Conservation (phyloP, 768 basidiomycete genomes). For the Hygrophorus russula region DNA sequence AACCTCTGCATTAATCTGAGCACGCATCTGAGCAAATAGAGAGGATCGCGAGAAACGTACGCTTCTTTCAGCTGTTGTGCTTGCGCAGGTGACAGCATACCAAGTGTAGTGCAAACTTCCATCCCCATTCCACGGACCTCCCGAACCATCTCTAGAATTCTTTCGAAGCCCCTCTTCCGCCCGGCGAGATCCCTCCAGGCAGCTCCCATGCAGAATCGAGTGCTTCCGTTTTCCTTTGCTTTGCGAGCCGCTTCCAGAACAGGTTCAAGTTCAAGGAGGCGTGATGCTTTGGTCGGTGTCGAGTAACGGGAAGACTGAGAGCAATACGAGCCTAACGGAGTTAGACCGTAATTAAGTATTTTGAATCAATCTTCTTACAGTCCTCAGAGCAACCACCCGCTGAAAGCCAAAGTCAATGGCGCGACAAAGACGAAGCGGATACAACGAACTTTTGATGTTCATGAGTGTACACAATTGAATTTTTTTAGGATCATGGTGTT, state of each 20-base stretch:
- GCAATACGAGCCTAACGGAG: constrained; percentile 76
- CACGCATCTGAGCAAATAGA: constrained; percentile 7
- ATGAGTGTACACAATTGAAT: constrained; percentile 95
- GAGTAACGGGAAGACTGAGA: constrained; percentile 94
- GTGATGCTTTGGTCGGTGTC: constrained; percentile 81
- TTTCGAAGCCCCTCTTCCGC: constrained; percentile 86
- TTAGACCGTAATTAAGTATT: not conserved
- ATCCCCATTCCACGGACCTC: constrained; percentile 91
- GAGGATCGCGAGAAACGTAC: constrained; percentile 30
- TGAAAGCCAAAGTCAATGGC: constrained; percentile 18
- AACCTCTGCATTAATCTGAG: constrained; percentile 38
- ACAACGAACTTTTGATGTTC: constrained; percentile 92
- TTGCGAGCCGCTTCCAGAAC: constrained; percentile 87
- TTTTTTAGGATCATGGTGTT: constrained; percentile 79
- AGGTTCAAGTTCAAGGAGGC: constrained; percentile 80
- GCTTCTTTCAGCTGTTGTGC: constrained; percentile 88
- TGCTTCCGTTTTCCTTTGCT: constrained; percentile 94
- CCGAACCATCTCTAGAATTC: constrained; percentile 85
- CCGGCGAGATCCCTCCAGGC: constrained; percentile 95
- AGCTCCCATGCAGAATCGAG: constrained; percentile 98
- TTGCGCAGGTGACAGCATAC: constrained; percentile 93
- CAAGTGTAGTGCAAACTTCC: constrained; percentile 98
- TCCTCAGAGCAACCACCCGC: constrained; percentile 95
- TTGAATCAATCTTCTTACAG: constrained; percentile 39
- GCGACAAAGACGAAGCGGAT: constrained; percentile 15